Conservation (phyloP, 2,329 filamentous ascomycete genomes). For the Chrysosporium queenslandicum region DNA sequence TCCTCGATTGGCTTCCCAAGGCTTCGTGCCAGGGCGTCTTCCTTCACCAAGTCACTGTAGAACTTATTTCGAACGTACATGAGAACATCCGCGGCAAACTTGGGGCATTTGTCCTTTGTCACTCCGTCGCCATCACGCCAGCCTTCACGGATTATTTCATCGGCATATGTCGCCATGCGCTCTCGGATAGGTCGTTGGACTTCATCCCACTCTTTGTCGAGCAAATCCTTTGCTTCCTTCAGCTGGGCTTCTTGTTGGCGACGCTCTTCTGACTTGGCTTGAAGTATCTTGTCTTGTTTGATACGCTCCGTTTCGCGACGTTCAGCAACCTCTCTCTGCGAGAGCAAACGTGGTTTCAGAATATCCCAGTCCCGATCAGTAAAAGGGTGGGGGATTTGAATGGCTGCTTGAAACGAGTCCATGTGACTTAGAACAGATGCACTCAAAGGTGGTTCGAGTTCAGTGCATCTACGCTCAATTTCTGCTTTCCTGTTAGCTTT, state of each 20-base stretch:
- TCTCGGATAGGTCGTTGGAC: slow-evolving; percentile 57
- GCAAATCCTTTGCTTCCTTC: slow-evolving; percentile 48
- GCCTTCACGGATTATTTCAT: slow-evolving; percentile 55
- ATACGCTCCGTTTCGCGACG: slow-evolving; percentile 44
- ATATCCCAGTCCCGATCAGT: slow-evolving; percentile 60
- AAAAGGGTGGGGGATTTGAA: slow-evolving; percentile 58
- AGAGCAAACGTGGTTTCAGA: slow-evolving; percentile 56
- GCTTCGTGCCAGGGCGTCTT: slow-evolving; percentile 41
- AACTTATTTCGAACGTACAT: slow-evolving; percentile 58
- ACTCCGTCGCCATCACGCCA: slow-evolving; percentile 58
- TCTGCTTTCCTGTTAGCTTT: slow-evolving; percentile 56
- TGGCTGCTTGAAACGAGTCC: slow-evolving; percentile 62
- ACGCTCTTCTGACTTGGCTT: slow-evolving; percentile 40
- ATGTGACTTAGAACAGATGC: slow-evolving; percentile 57
- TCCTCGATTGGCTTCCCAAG: slow-evolving; percentile 38
- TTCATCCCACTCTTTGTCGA: slow-evolving; percentile 62
- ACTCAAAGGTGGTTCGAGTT: slow-evolving; percentile 56
- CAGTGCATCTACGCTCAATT: slow-evolving; percentile 59
- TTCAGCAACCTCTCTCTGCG: slow-evolving; percentile 57
- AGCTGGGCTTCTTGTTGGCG: slow-evolving; percentile 41
- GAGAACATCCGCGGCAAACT: slow-evolving; percentile 63
- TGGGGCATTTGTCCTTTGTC: slow-evolving; percentile 52
- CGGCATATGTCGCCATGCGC: slow-evolving; percentile 55
- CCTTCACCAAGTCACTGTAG: slow-evolving; percentile 50
- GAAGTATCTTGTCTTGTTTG: slow-evolving; percentile 36